Base-by-base conservation (phyloP, 306 rosid genomes). In the Ammopiptanthus mongolicus region DNA sequence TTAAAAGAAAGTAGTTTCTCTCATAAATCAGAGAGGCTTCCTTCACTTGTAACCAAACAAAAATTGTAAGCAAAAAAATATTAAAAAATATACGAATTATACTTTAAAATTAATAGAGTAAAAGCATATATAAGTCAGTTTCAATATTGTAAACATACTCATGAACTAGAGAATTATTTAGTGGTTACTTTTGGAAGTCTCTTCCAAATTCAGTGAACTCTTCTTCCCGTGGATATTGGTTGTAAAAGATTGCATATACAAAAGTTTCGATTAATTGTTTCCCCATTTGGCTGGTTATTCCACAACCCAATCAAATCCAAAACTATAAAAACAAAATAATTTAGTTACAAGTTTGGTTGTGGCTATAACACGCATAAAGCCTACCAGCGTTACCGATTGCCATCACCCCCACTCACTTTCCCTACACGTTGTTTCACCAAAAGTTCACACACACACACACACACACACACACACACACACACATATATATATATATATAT, bases 181-280 rank as follows among this genome's bases (percentile, higher is more conserved):
- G 60, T 36, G 60, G 78, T 73, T 73, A 21, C 8, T 59, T 60
- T 73, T 73, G 69, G 78, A 59, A 44, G 46, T 34, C 3, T 36
- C 52, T 39, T 72, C 57, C 31, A 59, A 25, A 59, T 25, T 44
- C 44, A 28, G 28, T 25, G 42, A 63, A 75, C 70, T 4, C 18
- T 9, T 18, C 10, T 52, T 8, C 8, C 5, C 1, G 11, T 59
- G 9, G 64, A 25, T 58, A 8, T 46, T 46, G 28, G 22, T 59
- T 44, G 58, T 2, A 28, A 55, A 34, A 19, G 12, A 36, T 15
- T n/a, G 57, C 1, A 71, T 5, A 42, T 12, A 5, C 31, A 42
- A 71, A 73, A 73, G 70, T 10, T 33, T 50, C 52, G 0, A 21
- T 50, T 34, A 59, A 44, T 73, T 48, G 46, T 61, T 74, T 39